phyloP scores from a whole-genome alignment of 768 basidiomycete genomes.

The Leccinum truebloodii region DNA sequence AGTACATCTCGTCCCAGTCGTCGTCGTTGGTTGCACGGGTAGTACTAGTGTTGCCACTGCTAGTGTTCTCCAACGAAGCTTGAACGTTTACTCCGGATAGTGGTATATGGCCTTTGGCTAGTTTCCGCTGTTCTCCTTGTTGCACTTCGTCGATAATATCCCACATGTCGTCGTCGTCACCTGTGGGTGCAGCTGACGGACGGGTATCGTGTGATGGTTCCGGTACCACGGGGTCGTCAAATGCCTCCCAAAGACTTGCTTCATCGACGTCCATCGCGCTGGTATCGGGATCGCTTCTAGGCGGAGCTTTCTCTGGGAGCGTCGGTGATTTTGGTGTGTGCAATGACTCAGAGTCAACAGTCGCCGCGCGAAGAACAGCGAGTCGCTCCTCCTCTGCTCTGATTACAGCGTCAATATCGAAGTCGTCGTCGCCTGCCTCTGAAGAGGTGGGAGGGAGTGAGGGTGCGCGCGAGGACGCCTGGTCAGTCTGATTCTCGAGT shows the following conservation, averaged over 20 bases:
- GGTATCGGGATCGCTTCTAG: slow-evolving; percentile 8
- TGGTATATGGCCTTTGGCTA: slow-evolving; percentile 19
- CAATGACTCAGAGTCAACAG: slow-evolving; percentile 3
- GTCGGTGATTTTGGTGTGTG: not conserved
- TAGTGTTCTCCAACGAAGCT: slow-evolving; percentile 12
- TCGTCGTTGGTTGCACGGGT: slow-evolving; percentile 44
- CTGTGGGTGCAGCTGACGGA: slow-evolving; percentile 5
- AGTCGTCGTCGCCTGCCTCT: slow-evolving; percentile 45
- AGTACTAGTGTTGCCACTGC: slow-evolving; percentile 5
- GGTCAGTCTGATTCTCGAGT: slow-evolving; percentile 22
- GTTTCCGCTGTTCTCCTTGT: slow-evolving; percentile 18
- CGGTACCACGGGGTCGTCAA: slow-evolving; percentile 12
- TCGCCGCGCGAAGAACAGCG: slow-evolving; percentile 23
- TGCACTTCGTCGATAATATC: slow-evolving; percentile 62
- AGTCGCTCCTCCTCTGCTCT: slow-evolving; percentile 43
- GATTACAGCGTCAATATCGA: slow-evolving; percentile 54
- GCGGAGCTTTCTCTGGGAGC: slow-evolving; percentile 9
- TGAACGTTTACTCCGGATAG: slow-evolving; percentile 25
- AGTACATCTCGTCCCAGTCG: slow-evolving; percentile 69
- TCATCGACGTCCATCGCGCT: slow-evolving; percentile 38
- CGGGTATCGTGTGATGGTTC: slow-evolving; percentile 8
- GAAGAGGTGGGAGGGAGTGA: slow-evolving; percentile 42
- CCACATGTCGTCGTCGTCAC: slow-evolving; percentile 74
- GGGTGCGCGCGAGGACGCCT: slow-evolving; percentile 41
- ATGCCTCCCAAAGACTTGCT: slow-evolving; percentile 38